A percentile compares a stretch with the other conserved stretches of the same genome.
Evolutionary conservation across 2,329 filamentous ascomycete species (phyloP).

Genomic region (Aspergillus unguis): DNA sequence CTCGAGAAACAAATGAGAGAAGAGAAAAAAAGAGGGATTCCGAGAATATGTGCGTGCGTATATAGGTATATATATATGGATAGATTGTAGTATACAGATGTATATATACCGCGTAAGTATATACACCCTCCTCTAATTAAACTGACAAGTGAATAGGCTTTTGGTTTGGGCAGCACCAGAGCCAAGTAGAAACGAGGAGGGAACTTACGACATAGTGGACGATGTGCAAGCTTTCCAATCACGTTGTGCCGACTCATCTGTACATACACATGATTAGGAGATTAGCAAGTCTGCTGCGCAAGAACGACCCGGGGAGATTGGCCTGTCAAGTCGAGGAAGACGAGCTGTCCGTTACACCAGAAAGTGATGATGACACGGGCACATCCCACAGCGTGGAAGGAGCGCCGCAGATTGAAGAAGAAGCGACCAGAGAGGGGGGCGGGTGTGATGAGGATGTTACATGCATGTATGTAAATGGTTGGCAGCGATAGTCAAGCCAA

Average conservation of each 20-base stretch:
- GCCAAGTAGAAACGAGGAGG: constrained; percentile 15
- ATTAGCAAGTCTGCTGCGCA: constrained; percentile 36
- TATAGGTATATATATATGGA: constrained; percentile 8
- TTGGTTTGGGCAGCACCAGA: constrained; percentile 7
- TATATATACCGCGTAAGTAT: constrained; percentile 6
- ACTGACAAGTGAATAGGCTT: constrained; percentile 3
- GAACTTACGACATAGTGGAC: constrained; percentile 43
- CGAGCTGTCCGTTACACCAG: constrained; percentile 34
- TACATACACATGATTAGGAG: constrained; percentile 36
- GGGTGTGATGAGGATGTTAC: constrained; percentile 19
- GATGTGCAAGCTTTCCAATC: constrained; percentile 34
- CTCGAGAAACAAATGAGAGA: constrained; percentile 9
- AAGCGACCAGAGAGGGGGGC: constrained; percentile 17
- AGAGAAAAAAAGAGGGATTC: neutral
- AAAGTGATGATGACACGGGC: constrained; percentile 35
- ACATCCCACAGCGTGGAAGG: constrained; percentile 33
- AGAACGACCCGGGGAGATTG: constrained; percentile 26
- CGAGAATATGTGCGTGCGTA: neutral
- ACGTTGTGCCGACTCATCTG: constrained; percentile 38
- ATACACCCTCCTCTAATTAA: neutral
- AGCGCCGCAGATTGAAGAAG: constrained; percentile 23
- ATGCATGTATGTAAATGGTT: constrained; percentile 18
- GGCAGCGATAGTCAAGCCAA: constrained; percentile 10
- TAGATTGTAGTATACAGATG: constrained; percentile 3
- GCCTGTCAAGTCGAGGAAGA: constrained; percentile 30